Conservation (phyloP, 2,329 filamentous ascomycete species). For the Lachnellula willkommii region DNA sequence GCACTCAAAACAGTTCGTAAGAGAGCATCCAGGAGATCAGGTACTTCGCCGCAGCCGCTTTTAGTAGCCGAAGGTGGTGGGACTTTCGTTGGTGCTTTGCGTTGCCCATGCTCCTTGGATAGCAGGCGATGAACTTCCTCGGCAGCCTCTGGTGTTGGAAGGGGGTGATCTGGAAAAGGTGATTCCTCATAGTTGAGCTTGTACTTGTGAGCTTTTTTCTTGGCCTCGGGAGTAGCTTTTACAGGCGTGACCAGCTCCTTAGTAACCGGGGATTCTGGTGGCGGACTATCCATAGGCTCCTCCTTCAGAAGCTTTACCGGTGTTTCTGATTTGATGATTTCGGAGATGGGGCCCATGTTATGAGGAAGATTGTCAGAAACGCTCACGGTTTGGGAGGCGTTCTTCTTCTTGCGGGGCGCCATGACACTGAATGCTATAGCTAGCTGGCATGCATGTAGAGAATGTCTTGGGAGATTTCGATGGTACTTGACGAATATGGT, state of each 20-base stretch:
- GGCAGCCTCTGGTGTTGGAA: conserved; percentile 64
- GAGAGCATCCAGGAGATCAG: conserved; percentile 49
- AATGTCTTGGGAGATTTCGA: too few species aligned
- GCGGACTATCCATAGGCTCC: not conserved
- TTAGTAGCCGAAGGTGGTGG: conserved; percentile 63
- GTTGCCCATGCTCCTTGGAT: conserved; percentile 58
- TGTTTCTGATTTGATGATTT: not conserved
- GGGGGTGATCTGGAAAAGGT: conserved; percentile 63
- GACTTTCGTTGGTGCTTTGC: conserved; percentile 59
- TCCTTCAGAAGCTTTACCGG: not conserved
- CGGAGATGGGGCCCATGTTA: not conserved
- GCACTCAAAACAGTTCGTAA: conserved; percentile 49
- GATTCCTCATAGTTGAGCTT: conserved; percentile 50
- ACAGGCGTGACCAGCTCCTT: not conserved
- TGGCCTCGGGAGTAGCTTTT: not conserved
- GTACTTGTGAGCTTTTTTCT: conserved; percentile 40
- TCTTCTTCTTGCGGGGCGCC: not conserved
- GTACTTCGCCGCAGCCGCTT: conserved; percentile 55
- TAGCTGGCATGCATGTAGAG: not conserved
- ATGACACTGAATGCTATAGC: not conserved
- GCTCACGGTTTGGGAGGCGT: not conserved
- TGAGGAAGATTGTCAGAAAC: not conserved
- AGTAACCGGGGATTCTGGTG: not conserved
- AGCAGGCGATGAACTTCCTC: conserved; percentile 63
- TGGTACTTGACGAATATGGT: not conserved